A percentile compares a stretch with the other conserved stretches of the same genome.
phyloP scores from a whole-genome alignment of 768 basidiomycete genomes.

The Hygrophorus russula region DNA sequence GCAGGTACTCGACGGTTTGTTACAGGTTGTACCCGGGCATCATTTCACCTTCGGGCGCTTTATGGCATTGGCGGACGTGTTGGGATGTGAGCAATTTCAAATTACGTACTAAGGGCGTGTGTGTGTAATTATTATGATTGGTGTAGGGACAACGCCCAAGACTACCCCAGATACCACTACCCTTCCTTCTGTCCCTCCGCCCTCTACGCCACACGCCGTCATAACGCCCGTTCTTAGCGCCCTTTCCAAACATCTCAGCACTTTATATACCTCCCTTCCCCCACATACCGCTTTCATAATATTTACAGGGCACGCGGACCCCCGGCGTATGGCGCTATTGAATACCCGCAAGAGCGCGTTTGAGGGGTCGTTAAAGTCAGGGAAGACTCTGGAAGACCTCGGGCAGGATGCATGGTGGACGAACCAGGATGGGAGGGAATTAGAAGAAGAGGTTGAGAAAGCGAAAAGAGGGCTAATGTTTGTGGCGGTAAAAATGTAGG shows the following conservation, averaged over 20 bases:
- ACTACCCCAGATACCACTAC: slow-evolving; percentile 24
- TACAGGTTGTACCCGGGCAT: slow-evolving; percentile 49
- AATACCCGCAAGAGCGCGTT: slow-evolving; percentile 62
- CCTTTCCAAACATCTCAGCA: slow-evolving; percentile 50
- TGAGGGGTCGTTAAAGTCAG: slow-evolving; percentile 49
- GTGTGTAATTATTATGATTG: not conserved
- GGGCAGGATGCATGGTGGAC: slow-evolving; percentile 59
- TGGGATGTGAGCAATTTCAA: slow-evolving; percentile 57
- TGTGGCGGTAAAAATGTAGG: slow-evolving; percentile 43
- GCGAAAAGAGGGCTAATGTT: slow-evolving; percentile 81
- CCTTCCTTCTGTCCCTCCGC: slow-evolving; percentile 13
- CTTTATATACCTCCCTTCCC: slow-evolving; percentile 61
- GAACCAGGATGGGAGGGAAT: slow-evolving; percentile 57
- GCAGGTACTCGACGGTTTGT: slow-evolving; percentile 64
- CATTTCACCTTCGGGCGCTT: slow-evolving; percentile 81
- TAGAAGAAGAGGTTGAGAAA: slow-evolving; percentile 72
- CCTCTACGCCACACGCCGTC: slow-evolving; percentile 23
- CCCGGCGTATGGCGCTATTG: slow-evolving; percentile 65
- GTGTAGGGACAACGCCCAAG: slow-evolving; percentile 54
- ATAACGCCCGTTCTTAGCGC: slow-evolving; percentile 27
- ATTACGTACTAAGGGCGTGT: slow-evolving; percentile 1
- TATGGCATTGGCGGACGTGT: slow-evolving; percentile 64
- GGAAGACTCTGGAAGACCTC: slow-evolving; percentile 46
- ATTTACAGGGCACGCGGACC: slow-evolving; percentile 85
- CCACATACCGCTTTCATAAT: slow-evolving; percentile 73